Conservation (phyloP, 495 filamentous ascomycete genomes). For the Daldinia loculata region DNA sequence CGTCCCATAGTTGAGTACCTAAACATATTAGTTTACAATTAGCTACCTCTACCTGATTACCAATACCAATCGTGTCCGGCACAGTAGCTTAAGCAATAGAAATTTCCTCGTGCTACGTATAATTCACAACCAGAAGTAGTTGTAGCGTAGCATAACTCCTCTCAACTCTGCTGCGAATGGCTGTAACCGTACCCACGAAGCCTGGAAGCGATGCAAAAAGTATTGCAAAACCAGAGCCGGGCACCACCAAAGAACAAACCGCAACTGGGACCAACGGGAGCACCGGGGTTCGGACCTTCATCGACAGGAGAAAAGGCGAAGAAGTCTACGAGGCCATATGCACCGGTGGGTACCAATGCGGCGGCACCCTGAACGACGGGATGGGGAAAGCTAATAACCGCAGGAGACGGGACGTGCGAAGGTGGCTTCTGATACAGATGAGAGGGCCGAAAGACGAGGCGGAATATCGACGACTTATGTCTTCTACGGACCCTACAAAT, state of each 20-base stretch:
- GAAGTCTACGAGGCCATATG: not conserved
- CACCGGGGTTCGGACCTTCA: not conserved
- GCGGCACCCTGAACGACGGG: constrained; percentile 31
- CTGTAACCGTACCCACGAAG: not conserved
- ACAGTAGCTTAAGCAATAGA: not conserved
- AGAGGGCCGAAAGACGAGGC: not conserved
- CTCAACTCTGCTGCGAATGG: not conserved
- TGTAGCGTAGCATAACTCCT: not conserved
- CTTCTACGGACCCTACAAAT: not conserved
- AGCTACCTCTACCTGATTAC: not conserved
- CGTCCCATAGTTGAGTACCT: not conserved
- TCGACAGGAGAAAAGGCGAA: not conserved
- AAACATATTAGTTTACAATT: not conserved
- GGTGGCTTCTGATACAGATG: not conserved
- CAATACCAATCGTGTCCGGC: not conserved
- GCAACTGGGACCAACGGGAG: not conserved
- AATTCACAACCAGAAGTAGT: not conserved
- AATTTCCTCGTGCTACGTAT: not conserved
- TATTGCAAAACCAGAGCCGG: not conserved
- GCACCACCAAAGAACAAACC: not conserved
- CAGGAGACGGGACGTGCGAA: not conserved
- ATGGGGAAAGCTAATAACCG: not conserved
- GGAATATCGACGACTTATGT: not conserved
- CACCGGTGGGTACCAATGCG: not conserved
- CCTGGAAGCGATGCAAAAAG: not conserved